phyloP scores from a whole-genome alignment of 208 protist species.

The Crithidia acanthocephali region DNA sequence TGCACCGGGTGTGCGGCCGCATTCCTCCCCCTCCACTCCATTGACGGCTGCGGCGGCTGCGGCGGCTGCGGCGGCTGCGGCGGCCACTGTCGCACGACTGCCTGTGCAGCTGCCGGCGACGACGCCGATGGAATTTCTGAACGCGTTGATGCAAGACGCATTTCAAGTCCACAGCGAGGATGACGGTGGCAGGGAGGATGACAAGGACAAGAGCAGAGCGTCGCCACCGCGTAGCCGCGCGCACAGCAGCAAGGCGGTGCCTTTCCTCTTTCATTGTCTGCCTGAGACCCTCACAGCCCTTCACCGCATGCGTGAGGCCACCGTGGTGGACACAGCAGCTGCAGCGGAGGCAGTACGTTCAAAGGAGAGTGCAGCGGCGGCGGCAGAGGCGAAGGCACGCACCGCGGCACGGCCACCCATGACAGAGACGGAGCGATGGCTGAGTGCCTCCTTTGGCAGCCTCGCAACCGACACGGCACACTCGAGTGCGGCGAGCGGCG shows the following conservation, averaged over 20 bases:
- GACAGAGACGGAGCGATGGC: conserved; percentile 19
- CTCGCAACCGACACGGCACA: background rate
- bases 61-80: background rate
- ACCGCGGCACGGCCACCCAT: background rate
- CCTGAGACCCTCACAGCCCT: conserved; percentile 34
- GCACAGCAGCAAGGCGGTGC: background rate
- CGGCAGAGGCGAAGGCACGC: background rate
- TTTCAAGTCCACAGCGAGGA: conserved; percentile 19
- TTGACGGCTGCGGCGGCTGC: too few species aligned
- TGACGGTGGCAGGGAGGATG: background rate
- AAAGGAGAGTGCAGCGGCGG: background rate
- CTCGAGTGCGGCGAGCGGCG: too few species aligned
- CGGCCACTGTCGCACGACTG: conserved; percentile 28
- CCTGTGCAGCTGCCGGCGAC: conserved; percentile 23
- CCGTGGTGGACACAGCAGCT: background rate
- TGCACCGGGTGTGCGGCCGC: background rate
- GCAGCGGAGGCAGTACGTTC: background rate
- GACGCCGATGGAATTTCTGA: conserved; percentile 19
- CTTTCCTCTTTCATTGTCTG: conserved; percentile 31
- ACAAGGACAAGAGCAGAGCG: background rate
- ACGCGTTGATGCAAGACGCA: conserved; percentile 20
- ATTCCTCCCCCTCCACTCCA: background rate
- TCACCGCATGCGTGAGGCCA: conserved; percentile 27
- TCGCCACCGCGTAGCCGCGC: background rate
- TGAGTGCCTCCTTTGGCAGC: conserved; percentile 24